Evolutionary conservation across 2,329 filamentous ascomycete genomes (phyloP).

Genomic region (Fusarium equiseti): DNA sequence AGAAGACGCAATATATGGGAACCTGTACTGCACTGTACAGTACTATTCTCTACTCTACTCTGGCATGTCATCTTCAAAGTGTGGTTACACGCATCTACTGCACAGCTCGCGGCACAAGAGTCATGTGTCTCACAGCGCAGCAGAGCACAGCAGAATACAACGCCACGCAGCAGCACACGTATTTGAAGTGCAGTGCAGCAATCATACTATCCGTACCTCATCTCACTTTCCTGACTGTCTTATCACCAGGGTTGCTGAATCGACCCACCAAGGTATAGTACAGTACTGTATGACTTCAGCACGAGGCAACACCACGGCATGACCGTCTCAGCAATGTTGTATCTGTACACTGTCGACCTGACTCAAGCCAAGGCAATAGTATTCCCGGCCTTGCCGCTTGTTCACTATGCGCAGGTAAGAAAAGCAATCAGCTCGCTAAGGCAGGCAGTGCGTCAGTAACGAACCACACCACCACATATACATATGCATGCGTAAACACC

Average conservation of each 20-base stretch:
- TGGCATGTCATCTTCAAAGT: not conserved
- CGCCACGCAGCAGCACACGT: not conserved
- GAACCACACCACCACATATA: not conserved
- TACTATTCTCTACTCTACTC: not conserved
- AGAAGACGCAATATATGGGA: not conserved
- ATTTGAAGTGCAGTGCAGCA: not conserved
- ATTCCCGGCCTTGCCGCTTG: not conserved
- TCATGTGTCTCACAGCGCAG: conserved; percentile 10
- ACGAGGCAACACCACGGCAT: not conserved
- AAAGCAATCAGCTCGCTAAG: conserved; percentile 4
- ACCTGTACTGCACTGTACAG: not conserved
- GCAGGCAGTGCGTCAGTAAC: not conserved
- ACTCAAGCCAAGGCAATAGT: not conserved
- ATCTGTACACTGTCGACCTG: not conserved
- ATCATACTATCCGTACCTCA: not conserved
- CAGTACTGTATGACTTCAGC: not conserved
- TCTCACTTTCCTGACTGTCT: not conserved
- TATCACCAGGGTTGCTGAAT: not conserved
- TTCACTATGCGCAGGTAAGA: not conserved
- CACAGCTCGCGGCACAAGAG: conserved; percentile 8
- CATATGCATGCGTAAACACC: not conserved
- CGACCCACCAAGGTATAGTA: not conserved
- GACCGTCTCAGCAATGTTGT: conserved; percentile 2
- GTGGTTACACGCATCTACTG: conserved; percentile 31
- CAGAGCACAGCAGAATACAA: not conserved